These are phyloP conservation scores for Phialophora verrucosa DNA, from an alignment of 2,329 filamentous ascomycete species.

Conservation along the genomic window DNA sequence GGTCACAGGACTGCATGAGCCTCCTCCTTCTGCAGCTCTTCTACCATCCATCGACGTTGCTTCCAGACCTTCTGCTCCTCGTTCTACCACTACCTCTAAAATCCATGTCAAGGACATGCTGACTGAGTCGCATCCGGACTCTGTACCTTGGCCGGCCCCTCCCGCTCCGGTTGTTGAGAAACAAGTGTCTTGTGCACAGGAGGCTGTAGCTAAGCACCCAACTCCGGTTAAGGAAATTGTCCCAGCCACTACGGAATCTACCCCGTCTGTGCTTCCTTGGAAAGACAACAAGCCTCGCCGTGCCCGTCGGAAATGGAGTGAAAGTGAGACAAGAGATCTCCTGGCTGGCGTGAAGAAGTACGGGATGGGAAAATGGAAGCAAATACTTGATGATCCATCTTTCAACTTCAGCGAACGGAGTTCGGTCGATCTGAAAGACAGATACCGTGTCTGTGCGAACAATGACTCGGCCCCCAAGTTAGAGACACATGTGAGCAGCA, in stretches of 20 bases:
- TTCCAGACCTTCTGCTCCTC: conserved; percentile 13
- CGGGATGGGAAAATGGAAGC: conserved; percentile 69
- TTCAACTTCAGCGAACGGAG: conserved; percentile 62
- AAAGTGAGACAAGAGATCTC: conserved; percentile 65
- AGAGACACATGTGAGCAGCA: conserved; percentile 15
- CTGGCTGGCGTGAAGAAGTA: conserved; percentile 65
- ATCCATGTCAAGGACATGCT: conserved; percentile 40
- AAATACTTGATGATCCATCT: conserved; percentile 63
- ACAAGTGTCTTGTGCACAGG: conserved; percentile 6
- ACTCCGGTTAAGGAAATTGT: conserved; percentile 16
- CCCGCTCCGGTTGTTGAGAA: conserved; percentile 1
- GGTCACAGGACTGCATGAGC: conserved; percentile 67
- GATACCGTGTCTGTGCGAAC: conserved; percentile 62
- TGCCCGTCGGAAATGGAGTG: conserved; percentile 61
- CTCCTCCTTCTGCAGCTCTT: conserved; percentile 65
- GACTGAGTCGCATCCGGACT: conserved; percentile 21
- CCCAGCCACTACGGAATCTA: conserved; percentile 28
- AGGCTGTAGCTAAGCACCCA: not conserved
- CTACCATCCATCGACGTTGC: conserved; percentile 66
- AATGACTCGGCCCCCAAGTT: conserved; percentile 47
- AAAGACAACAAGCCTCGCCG: conserved; percentile 51
- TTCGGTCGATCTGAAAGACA: conserved; percentile 68
- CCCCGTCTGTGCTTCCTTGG: conserved; percentile 42
- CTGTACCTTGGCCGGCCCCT: conserved; percentile 1
- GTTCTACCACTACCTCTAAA: conserved; percentile 36